Evolutionary conservation across 768 basidiomycete species (phyloP).

Genomic region (Paxillus ammoniavirescens): DNA sequence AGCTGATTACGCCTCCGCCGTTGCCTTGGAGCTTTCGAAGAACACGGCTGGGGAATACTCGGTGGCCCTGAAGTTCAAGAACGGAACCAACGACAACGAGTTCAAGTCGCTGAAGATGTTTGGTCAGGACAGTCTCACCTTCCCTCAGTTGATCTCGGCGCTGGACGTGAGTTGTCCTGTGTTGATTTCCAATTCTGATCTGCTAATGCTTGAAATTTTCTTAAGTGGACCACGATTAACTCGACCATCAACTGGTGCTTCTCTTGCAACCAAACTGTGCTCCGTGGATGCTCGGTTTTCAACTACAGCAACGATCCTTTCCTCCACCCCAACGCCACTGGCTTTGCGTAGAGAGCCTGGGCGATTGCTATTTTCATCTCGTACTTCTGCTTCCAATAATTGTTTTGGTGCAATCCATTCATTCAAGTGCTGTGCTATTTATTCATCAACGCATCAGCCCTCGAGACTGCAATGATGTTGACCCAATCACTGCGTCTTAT

Average conservation of each 20-base stretch:
- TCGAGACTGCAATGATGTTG: no score
- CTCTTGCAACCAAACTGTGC: conserved; percentile 33
- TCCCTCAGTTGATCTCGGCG: conserved; percentile 15
- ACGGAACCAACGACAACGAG: conserved; percentile 55
- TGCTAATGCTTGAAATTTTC: background rate
- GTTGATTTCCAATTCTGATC: background rate
- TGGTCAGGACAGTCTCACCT: conserved; percentile 34
- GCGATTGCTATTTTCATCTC: background rate
- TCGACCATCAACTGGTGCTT: conserved; percentile 33
- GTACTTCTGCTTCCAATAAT: background rate
- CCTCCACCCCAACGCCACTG: conserved; percentile 36
- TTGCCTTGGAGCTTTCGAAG: conserved; percentile 68
- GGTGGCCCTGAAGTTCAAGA: conserved; percentile 81
- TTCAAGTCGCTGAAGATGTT: conserved; percentile 71
- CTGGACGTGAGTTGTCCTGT: conserved; percentile 15
- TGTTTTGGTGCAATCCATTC: background rate
- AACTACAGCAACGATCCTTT: conserved; percentile 29
- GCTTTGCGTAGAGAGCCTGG: conserved; percentile 28
- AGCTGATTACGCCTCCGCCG: conserved; percentile 64
- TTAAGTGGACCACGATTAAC: conserved; percentile 28
- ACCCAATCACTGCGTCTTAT: no score
- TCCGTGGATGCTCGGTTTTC: conserved; percentile 31
- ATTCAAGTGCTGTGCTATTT: background rate
- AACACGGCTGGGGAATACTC: conserved; percentile 65
- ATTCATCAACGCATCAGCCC: no score